Base-by-base conservation (phyloP, 1,284 basidiomycete genomes). In the Heterobasidion irregulare region DNA sequence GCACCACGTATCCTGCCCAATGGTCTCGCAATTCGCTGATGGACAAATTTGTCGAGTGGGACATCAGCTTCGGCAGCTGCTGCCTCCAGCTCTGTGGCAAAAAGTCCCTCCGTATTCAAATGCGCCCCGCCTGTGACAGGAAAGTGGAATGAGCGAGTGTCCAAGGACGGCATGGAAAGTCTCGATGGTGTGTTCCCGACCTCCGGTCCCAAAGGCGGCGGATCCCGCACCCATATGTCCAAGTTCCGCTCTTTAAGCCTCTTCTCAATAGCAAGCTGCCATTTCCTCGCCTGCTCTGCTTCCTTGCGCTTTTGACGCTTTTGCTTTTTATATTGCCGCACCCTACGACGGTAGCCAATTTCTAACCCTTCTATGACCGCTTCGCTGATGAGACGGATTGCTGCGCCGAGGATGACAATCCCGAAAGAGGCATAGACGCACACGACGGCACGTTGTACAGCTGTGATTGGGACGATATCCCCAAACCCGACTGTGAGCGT, bases 401-500 rank as follows among this genome's bases (percentile, higher is more conserved):
- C 79, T 8, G 91, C 70, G 33, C 81, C 85, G 53, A 89, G 69
- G 56, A 75, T 81, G 57, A 86, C 51, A 52, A 88, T 76, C n/a
- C 84, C 86, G 26, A 83, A 68, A 0, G 75, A 72, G 32, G 78
- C 72, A 58, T 86, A 88, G 52, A 79, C 61, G 62, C 80, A 82
- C 0, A 77, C 72, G 60, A 86, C 86, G 9, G 83, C 61, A 15
- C 80, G 79, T 3, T 78, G 72, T 1, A 72, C 74, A 2, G 77
- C 68, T 0, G 70, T 71, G 6, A 55, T 55, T 0, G 88, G 85
- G 4, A 73, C 67, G 48, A 92, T 83, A 64, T 93, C 90, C 9
- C 91, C 91, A 63, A 92, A 91, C 0, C 90, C 90, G 41, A 92
- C 82, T 2, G 86, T 86, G 65, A 87, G 80, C 52, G 89, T 83